Evolutionary conservation across 768 basidiomycete species (phyloP).

Genomic region (Suillus paluster): DNA sequence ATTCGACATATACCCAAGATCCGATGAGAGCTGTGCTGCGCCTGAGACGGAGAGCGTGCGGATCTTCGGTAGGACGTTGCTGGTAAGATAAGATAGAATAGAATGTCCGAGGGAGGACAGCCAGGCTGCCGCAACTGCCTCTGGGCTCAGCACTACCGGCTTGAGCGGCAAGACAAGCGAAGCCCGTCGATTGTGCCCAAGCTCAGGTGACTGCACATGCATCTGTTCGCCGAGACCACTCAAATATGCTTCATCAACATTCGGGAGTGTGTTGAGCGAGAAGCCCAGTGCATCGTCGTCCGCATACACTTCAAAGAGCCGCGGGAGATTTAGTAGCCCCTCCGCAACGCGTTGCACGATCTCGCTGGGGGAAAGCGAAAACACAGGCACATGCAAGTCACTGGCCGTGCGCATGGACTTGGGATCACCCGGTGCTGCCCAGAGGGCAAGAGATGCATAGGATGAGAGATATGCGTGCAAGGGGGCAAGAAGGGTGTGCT

Average conservation of each 20-base stretch:
- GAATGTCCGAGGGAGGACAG: conserved; percentile 87
- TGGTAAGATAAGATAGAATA: conserved; percentile 75
- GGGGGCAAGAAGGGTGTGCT: conserved; percentile 84
- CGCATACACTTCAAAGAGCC: conserved; percentile 93
- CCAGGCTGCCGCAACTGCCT: conserved; percentile 89
- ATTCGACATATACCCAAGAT: conserved; percentile 88
- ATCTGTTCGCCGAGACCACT: conserved; percentile 48
- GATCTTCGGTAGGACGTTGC: conserved; percentile 73
- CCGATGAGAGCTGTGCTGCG: conserved; percentile 82
- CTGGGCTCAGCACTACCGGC: conserved; percentile 58
- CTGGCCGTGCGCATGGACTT: conserved; percentile 41
- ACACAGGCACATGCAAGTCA: conserved; percentile 73
- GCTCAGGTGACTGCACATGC: conserved; percentile 30
- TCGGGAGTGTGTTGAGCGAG: conserved; percentile 82
- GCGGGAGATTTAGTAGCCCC: conserved; percentile 90
- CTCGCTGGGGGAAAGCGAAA: conserved; percentile 91
- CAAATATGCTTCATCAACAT: conserved; percentile 60
- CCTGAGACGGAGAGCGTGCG: conserved; percentile 64
- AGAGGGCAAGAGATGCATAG: conserved; percentile 72
- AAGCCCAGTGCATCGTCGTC: conserved; percentile 91
- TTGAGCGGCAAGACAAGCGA: conserved; percentile 42
- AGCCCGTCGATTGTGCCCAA: conserved; percentile 44
- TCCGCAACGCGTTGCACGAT: conserved; percentile 89
- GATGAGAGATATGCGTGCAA: conserved; percentile 69
- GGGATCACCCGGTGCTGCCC: conserved; percentile 60